Evolutionary conservation across 2,329 filamentous ascomycete genomes (phyloP).

Genomic region (Thermochaetoides dissita): DNA sequence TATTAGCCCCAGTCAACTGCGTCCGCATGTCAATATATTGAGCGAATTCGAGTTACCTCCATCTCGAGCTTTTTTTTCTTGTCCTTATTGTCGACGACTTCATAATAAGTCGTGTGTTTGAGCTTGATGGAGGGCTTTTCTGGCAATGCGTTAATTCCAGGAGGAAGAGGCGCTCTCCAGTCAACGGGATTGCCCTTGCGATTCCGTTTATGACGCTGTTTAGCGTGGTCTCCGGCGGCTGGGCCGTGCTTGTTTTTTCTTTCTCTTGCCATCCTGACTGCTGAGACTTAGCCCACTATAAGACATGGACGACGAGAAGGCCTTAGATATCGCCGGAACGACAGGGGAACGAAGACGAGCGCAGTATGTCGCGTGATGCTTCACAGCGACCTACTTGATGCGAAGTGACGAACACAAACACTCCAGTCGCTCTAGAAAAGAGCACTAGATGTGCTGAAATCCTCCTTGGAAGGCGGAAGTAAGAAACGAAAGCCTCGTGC

Average conservation of each 20-base stretch:
- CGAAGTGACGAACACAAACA: no score
- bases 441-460: no score
- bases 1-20: no score
- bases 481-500: no score
- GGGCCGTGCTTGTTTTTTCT: conserved; percentile 16
- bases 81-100: conserved; percentile 50
- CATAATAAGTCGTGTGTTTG: conserved; percentile 49
- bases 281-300: background rate
- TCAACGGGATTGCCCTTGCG: conserved; percentile 15
- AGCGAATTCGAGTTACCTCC: conserved; percentile 28
- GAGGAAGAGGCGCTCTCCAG: conserved; percentile 15
- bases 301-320: background rate
- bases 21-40: background rate
- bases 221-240: conserved; percentile 17
- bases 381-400: no score
- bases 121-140: conserved; percentile 25
- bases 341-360: no score
- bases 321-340: no score
- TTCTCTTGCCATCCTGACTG: conserved; percentile 19
- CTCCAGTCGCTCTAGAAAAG: no score
- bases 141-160: conserved; percentile 18
- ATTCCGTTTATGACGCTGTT: conserved; percentile 20
- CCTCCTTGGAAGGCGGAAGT: no score
- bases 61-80: conserved; percentile 52
- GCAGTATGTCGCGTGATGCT: no score